Percentiles rank a stretch among this genome's conserved stretches.
These are phyloP conservation scores for Beta corolliflora DNA, from an alignment of 179 eudicot genomes.

Conservation along the genomic window DNA sequence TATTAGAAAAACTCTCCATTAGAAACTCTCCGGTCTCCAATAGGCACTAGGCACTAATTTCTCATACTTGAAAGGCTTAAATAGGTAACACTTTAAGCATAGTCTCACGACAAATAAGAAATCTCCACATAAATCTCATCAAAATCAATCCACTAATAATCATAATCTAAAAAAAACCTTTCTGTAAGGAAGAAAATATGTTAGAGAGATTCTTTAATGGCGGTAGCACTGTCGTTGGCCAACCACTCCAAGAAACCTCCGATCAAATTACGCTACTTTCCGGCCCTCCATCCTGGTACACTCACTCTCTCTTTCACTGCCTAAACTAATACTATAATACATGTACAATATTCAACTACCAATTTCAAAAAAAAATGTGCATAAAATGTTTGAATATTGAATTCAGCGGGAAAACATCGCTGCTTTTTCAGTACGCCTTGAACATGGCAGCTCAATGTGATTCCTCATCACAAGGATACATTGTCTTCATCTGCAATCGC, in stretches of 20 bases:
- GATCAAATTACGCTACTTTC: slow-evolving; percentile 46
- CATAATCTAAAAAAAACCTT: too few species aligned
- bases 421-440: slow-evolving; percentile 63
- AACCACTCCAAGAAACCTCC: background rate
- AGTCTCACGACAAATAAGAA: too few species aligned
- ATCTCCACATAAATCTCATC: too few species aligned
- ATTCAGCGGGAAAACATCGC: slow-evolving; percentile 76
- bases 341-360: too few species aligned
- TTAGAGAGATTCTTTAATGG: slow-evolving; percentile 36
- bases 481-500: slow-evolving; percentile 55
- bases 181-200: background rate
- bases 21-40: too few species aligned
- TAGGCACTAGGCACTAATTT: too few species aligned
- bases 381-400: background rate
- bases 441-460: slow-evolving; percentile 36
- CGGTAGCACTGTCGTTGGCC: background rate
- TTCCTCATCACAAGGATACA: slow-evolving; percentile 14
- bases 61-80: too few species aligned
- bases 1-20: too few species aligned
- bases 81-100: too few species aligned
- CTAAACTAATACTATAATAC: background rate
- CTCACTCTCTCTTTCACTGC: background rate
- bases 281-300: slow-evolving; percentile 66
- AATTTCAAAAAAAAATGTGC: background rate
- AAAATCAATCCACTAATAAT: too few species aligned